Evolutionary conservation across 345 rosid species (phyloP).

Genomic region (Noccaea bulbosa): DNA sequence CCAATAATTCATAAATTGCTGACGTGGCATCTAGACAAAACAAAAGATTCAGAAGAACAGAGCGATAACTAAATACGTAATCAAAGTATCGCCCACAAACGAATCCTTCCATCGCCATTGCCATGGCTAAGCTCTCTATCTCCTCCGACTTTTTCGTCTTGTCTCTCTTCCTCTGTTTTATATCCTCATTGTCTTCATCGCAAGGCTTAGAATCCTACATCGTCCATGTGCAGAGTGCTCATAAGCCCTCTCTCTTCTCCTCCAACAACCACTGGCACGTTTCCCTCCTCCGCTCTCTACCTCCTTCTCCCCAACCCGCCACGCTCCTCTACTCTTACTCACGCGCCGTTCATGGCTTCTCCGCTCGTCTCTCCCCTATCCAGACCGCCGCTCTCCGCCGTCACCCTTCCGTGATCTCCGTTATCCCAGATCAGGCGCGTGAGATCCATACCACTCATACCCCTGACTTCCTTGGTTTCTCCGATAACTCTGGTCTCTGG

Average conservation of each 20-base stretch:
- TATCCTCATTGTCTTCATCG: slow-evolving; percentile 30
- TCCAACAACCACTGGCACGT: slow-evolving; percentile 69
- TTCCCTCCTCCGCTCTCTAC: slow-evolving; percentile 63
- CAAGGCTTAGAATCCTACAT: slow-evolving; percentile 55
- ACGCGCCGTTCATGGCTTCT: slow-evolving; percentile 69
- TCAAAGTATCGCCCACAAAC: slow-evolving; percentile 1
- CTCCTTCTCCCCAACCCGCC: slow-evolving; percentile 57
- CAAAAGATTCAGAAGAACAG: slow-evolving; percentile 12
- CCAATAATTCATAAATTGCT: slow-evolving; percentile 31
- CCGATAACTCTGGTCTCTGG: slow-evolving; percentile 70
- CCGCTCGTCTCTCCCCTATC: slow-evolving; percentile 62
- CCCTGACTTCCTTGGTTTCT: slow-evolving; percentile 72
- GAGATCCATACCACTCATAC: slow-evolving; percentile 84
- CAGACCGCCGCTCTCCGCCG: slow-evolving; percentile 56
- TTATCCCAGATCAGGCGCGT: slow-evolving; percentile 68
- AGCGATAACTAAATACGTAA: slow-evolving; percentile 22
- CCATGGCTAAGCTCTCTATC: slow-evolving; percentile 39
- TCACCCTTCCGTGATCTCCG: slow-evolving; percentile 62
- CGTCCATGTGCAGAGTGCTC: slow-evolving; percentile 61
- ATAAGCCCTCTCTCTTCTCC: slow-evolving; percentile 68
- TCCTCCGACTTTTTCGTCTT: slow-evolving; percentile 39
- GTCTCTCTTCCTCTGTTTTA: slow-evolving; percentile 38
- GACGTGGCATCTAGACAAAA: slow-evolving; percentile 35
- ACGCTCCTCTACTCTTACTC: slow-evolving; percentile 71
- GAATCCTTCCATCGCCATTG: slow-evolving; percentile 25